These are phyloP conservation scores for Fagus crenata DNA, from an alignment of 306 rosid genomes.

Conservation along the genomic window DNA sequence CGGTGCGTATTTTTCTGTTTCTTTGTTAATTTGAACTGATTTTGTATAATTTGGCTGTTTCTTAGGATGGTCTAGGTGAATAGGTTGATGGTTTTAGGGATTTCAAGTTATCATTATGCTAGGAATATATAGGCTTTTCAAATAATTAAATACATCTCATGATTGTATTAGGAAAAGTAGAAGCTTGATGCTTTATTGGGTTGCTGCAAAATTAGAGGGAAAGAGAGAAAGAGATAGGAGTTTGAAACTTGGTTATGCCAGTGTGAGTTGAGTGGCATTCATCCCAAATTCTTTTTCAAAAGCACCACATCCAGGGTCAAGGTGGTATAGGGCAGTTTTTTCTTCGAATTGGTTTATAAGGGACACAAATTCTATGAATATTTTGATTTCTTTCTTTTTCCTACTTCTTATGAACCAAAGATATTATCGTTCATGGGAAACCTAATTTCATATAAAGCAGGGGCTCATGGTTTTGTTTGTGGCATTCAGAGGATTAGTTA, in stretches of 20 bases:
- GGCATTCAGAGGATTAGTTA: background rate
- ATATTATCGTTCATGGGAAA: background rate
- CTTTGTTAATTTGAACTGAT: background rate
- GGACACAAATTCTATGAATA: background rate
- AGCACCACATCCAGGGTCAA: background rate
- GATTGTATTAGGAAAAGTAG: background rate
- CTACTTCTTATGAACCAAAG: background rate
- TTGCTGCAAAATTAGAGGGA: background rate
- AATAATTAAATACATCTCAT: background rate
- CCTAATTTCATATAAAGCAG: background rate
- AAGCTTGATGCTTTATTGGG: constrained; percentile 6
- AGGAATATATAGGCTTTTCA: background rate
- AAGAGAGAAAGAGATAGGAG: background rate
- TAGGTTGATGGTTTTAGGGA: background rate
- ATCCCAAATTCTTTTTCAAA: background rate
- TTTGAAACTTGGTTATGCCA: background rate
- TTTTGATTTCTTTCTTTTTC: background rate
- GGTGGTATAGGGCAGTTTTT: background rate
- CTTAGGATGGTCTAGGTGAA: background rate
- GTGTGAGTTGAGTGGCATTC: background rate
- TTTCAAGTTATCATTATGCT: background rate
- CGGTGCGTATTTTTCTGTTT: constrained; percentile 29
- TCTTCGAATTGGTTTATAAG: background rate
- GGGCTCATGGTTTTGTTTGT: constrained; percentile 1
- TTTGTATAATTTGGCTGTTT: background rate